These are phyloP conservation scores for Paramyrothecium sp. DNA, from an alignment of 2,329 filamentous ascomycete genomes.

Conservation along the genomic window DNA sequence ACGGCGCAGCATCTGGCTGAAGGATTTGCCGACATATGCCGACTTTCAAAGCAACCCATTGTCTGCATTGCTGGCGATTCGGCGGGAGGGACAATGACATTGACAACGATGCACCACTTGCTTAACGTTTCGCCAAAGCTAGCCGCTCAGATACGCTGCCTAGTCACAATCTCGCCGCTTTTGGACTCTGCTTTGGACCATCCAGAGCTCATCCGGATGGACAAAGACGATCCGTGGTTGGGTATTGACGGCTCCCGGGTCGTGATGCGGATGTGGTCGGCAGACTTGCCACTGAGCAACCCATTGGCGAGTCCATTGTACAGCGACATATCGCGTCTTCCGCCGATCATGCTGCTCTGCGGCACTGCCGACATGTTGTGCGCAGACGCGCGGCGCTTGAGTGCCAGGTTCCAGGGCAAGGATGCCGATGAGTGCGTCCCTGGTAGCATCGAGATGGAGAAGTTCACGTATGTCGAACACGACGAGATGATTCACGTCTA, in stretches of 20 bases:
- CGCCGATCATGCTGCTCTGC: constrained; percentile 5
- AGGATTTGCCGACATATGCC: constrained; percentile 3
- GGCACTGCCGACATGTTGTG: constrained; percentile 9
- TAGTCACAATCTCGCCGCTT: constrained; percentile 8
- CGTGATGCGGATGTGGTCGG: background rate
- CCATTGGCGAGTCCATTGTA: constrained; percentile 4
- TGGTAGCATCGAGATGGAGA: constrained; percentile 4
- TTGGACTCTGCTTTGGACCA: constrained; percentile 6
- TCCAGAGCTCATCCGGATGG: constrained; percentile 1
- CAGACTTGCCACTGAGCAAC: constrained; percentile 1
- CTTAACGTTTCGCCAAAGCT: background rate
- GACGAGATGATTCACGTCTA: constrained; percentile 9
- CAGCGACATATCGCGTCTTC: constrained; percentile 5
- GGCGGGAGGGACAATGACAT: constrained; percentile 4
- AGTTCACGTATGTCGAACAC: constrained; percentile 6
- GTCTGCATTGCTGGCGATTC: constrained; percentile 10
- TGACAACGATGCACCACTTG: constrained; percentile 4
- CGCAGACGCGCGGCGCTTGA: constrained; percentile 6
- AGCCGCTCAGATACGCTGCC: background rate
- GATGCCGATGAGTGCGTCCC: background rate
- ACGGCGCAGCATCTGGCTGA: constrained; percentile 3
- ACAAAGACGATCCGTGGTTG: constrained; percentile 5
- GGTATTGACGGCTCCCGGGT: constrained; percentile 1
- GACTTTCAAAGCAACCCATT: background rate
- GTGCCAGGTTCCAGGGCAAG: constrained; percentile 4